Base-by-base conservation (phyloP, 139 green algal species). In the Choricystis sp. region DNA sequence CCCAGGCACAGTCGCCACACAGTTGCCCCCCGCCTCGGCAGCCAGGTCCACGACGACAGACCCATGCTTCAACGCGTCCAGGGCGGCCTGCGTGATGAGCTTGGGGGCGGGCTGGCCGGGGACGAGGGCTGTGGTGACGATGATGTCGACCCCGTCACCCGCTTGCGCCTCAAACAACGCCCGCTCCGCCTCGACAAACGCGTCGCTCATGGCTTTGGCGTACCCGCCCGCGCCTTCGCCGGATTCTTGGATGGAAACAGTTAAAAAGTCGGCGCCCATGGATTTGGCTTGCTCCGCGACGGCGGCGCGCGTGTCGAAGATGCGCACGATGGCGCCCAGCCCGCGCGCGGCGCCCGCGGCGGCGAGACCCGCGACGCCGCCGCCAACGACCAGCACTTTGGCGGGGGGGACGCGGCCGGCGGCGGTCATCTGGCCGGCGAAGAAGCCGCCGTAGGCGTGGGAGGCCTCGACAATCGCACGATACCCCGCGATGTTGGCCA, bases 361-460 rank as follows among this genome's bases (percentile, higher is more conserved):
- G 19, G 84, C 72, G 40, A 94, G 79, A 9, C 77, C 86, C 3
- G 81, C 81, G 22, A 88, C 81, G 19, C 79, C 27, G 26, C 82
- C 84, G 20, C 86, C 86, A 58, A 90, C 88, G 40, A 91, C 75
- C 24, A 91, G 78, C 52, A 84, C 69, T 69, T 88, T 83, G 63
- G 84, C 83, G 2, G 84, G 85, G 0, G 82, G 82, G 22, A 89
- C 77, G 55, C 81, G 71, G 19, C 87, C 87, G 19, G 87, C 88
- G 3, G 88, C 88, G 0, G 88, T 96, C 73, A 96, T 96, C 79
- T 96, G 84, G 24, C 84, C 84, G 3, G 80, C 84, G 71, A 94
- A 89, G 79, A 94, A 88, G 60, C 85, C 76, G 4, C 79, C 80
- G 71, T 93, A 94, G 69, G 85, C 67, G 49, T 84, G 66, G 0